phyloP scores from a whole-genome alignment of 345 rosid species.

The Populus alba region DNA sequence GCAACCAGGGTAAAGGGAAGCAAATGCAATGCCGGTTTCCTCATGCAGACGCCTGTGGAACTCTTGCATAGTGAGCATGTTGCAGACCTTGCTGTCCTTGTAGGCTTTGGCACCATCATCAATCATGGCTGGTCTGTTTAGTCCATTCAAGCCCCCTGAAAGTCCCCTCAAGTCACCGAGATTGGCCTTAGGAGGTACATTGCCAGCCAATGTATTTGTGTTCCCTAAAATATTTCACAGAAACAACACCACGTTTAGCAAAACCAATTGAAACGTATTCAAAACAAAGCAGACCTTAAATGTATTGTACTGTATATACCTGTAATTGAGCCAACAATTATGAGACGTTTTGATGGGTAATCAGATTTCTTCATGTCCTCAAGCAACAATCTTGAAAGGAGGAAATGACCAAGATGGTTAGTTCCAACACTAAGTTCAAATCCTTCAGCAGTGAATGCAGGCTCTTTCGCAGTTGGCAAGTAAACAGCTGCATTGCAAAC shows the following conservation, averaged over 20 bases:
- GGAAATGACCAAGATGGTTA: constrained; percentile 92
- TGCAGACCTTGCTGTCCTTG: constrained; percentile 98
- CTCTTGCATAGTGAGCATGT: constrained; percentile 95
- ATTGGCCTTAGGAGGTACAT: constrained; percentile 98
- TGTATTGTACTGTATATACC: constrained; percentile 36
- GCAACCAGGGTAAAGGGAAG: constrained; percentile 97
- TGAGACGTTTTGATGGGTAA: constrained; percentile 81
- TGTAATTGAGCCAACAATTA: constrained; percentile 94
- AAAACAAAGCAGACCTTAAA: background rate
- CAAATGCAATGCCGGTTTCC: constrained; percentile 77
- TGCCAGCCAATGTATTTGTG: constrained; percentile 94
- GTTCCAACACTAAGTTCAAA: constrained; percentile 96
- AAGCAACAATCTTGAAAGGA: constrained; percentile 74
- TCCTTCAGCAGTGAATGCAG: constrained; percentile 91
- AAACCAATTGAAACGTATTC: background rate
- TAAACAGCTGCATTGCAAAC: constrained; percentile 97
- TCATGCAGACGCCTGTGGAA: constrained; percentile 92
- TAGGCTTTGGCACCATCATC: constrained; percentile 98
- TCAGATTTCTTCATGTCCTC: constrained; percentile 78
- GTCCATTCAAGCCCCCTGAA: constrained; percentile 71
- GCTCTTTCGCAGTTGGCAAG: constrained; percentile 85
- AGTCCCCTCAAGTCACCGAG: constrained; percentile 92
- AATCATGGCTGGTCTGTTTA: constrained; percentile 79
- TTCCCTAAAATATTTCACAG: constrained; percentile 47
- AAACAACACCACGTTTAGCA: constrained; percentile 9